Conservation (phyloP, 371 early-diverging fungal genomes). For the Mortierella sp. region DNA sequence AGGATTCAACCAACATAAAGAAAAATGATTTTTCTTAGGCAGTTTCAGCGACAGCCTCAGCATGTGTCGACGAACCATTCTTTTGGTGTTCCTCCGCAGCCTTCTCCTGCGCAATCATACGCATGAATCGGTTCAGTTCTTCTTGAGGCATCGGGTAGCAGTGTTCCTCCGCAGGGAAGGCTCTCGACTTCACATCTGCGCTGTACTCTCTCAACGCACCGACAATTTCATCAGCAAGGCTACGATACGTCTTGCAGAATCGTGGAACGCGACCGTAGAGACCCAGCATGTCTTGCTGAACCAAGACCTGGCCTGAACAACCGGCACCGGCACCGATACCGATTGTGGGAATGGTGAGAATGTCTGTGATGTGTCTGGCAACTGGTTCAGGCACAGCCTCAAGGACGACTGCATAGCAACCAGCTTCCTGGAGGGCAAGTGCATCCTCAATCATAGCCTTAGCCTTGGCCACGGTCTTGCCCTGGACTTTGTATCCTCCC, state of each 20-base stretch:
- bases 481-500: slow-evolving; percentile 95
- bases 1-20: no score
- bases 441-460: slow-evolving; percentile 85
- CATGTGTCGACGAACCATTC: background rate
- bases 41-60: background rate
- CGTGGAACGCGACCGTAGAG: slow-evolving; percentile 62
- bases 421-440: slow-evolving; percentile 89
- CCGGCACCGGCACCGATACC: slow-evolving; percentile 95
- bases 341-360: slow-evolving; percentile 88
- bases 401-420: slow-evolving; percentile 92
- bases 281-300: slow-evolving; percentile 90
- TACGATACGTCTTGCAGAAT: slow-evolving; percentile 91
- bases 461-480: slow-evolving; percentile 84
- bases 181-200: slow-evolving; percentile 78
- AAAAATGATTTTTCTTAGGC: background rate
- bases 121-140: slow-evolving; percentile 59
- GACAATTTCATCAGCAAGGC: slow-evolving; percentile 76
- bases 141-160: slow-evolving; percentile 78
- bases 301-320: slow-evolving; percentile 94
- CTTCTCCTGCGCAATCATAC: slow-evolving; percentile 11
- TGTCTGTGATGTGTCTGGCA: slow-evolving; percentile 82
- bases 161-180: slow-evolving; percentile 84
- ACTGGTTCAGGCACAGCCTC: slow-evolving; percentile 94
- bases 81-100: slow-evolving; percentile 3
- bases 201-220: slow-evolving; percentile 78